Evolutionary conservation across 345 rosid genomes (phyloP).

Genomic region (Arabidopsis arenosa): DNA sequence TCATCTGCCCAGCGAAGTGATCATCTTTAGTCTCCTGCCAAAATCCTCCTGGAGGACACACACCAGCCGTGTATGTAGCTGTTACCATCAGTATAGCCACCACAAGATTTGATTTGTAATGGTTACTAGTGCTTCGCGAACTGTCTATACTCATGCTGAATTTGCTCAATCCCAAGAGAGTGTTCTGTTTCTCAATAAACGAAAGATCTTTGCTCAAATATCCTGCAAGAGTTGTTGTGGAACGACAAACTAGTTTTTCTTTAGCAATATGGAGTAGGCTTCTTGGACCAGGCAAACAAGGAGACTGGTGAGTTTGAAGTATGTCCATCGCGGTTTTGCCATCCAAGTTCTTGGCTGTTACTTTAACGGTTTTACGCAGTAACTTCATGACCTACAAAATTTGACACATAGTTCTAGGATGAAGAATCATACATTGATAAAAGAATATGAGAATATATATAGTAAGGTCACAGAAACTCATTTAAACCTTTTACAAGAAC

Average conservation of each 20-base stretch:
- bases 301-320: conserved; percentile 1
- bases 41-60: conserved; percentile 46
- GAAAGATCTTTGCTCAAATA: conserved; percentile 12
- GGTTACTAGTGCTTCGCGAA: neutral
- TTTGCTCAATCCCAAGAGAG: conserved; percentile 15
- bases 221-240: neutral
- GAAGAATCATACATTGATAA: too few relatives aligned
- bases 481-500: too few relatives aligned
- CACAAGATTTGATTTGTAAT: conserved; percentile 22
- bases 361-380: conserved; percentile 23
- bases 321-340: conserved; percentile 45
- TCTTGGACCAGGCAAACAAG: neutral
- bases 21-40: conserved; percentile 26
- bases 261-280: conserved; percentile 17
- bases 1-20: conserved; percentile 35
- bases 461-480: too few relatives aligned
- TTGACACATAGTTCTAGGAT: neutral
- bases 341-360: conserved; percentile 38
- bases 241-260: conserved; percentile 12
- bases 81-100: conserved; percentile 48
- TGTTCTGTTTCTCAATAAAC: conserved; percentile 21
- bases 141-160: neutral
- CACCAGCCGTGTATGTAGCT: conserved; percentile 45
- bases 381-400: conserved; percentile 36
- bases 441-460: too few relatives aligned